Base-by-base conservation (phyloP, 805 yeast genomes). In the Saturnispora serradocipensis region DNA sequence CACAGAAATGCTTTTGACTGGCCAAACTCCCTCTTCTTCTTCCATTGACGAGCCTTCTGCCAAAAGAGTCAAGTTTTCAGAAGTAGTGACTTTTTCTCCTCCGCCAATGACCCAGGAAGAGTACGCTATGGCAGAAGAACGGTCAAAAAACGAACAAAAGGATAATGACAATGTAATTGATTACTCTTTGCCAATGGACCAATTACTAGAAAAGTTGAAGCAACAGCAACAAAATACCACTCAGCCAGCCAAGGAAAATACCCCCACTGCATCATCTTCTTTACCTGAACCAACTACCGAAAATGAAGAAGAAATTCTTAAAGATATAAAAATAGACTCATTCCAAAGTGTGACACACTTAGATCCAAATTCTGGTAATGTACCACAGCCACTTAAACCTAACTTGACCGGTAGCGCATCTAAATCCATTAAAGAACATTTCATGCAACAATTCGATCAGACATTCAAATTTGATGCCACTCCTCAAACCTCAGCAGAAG, bases 1-100 rank as follows among this genome's bases (percentile, higher is more conserved):
- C 66, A 86, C 96, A 16, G 83, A 85, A 56, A 81, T 90, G 60
- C 73, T 88, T 59, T 69, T 90, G 58, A 88, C 96, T 0, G 97
- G 97, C 2, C 80, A 83, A 57, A 69, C 86, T 38, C 88, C 88
- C 24, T 62, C 54, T 53, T 66, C 56, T 46, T 69, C 64, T 60
- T 71, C 67, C 52, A 69, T 13, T 4, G 36, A 46, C 15, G 45
- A 46, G 6, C 50, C 70, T 50, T 74, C 72, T 58, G 69, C 70
- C 36, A 64, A 71, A 27, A 86, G 84, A 61, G 93, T 86, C 43
- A 82, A 84, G 59, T 86, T 86, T 61, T 78, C 86, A 15, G 90
- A 85, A 58, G 80, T 82, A 56, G 71, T 84, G 2, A 77, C 75
- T 13, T 58, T 62, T 16, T 67, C 66, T 45, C 62, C 63, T 0